phyloP scores from a whole-genome alignment of 1,284 basidiomycete species.

The Stygiomarasmius scandens region DNA sequence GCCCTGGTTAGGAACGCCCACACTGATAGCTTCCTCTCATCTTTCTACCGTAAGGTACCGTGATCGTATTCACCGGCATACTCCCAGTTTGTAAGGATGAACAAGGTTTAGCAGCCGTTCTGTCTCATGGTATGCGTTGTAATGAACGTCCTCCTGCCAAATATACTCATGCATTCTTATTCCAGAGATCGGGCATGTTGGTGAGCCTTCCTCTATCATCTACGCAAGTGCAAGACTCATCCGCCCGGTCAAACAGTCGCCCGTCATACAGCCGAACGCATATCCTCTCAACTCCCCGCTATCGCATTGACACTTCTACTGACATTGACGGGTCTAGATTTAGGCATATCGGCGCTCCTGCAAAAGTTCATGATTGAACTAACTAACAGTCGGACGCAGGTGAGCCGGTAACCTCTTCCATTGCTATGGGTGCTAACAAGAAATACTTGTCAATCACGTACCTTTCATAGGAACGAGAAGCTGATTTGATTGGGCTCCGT shows the following conservation, averaged over 20 bases:
- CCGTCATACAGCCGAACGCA: conserved; percentile 74
- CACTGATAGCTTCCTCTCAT: not conserved
- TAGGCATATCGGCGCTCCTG: conserved; percentile 44
- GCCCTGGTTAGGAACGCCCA: not conserved
- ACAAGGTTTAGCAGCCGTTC: conserved; percentile 83
- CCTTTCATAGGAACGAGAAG: conserved; percentile 35
- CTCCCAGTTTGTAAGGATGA: conserved; percentile 80
- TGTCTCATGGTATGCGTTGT: conserved; percentile 74
- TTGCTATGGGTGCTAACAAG: too few relatives aligned
- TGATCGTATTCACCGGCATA: conserved; percentile 83
- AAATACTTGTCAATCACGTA: conserved; percentile 2
- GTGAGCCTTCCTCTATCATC: conserved; percentile 37
- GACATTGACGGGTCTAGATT: conserved; percentile 59
- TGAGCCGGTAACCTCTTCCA: too few relatives aligned
- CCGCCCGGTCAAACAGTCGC: conserved; percentile 50
- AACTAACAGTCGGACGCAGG: conserved; percentile 54
- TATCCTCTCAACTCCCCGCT: conserved; percentile 62
- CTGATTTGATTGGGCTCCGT: conserved; percentile 76
- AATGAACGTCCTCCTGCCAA: not conserved
- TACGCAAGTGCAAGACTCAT: conserved; percentile 7
- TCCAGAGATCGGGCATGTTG: conserved; percentile 86
- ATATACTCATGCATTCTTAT: too few relatives aligned
- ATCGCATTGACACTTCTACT: conserved; percentile 54
- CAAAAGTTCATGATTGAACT: conserved; percentile 68
- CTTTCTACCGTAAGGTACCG: not conserved